Conservation (phyloP, 176 grass and related monocot species). For the Metroxylon sagu region DNA sequence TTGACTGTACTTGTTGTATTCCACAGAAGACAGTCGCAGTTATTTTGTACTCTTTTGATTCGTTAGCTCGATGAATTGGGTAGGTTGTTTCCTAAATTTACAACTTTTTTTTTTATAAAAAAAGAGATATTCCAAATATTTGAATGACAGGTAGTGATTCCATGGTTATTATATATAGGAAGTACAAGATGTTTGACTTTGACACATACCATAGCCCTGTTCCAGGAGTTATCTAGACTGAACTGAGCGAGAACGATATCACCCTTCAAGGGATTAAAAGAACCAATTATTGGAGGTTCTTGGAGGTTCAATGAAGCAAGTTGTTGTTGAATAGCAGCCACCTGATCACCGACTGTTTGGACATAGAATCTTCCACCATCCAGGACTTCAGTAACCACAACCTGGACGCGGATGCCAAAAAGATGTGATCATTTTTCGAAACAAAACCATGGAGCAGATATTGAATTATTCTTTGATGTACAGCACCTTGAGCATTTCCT, state of each 20-base stretch:
- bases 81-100: no score
- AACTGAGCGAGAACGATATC: conserved; percentile 86
- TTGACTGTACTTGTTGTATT: no score
- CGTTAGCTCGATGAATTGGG: no score
- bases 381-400: conserved; percentile 77
- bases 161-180: no score
- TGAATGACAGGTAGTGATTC: no score
- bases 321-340: conserved; percentile 73
- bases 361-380: conserved; percentile 92
- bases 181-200: not conserved
- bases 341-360: conserved; percentile 81
- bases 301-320: conserved; percentile 70
- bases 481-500: conserved; percentile 86
- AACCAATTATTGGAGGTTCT: conserved; percentile 76
- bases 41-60: no score
- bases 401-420: conserved; percentile 33
- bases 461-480: not conserved
- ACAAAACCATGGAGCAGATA: not conserved
- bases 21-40: no score
- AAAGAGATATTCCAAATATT: no score
- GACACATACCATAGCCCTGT: conserved; percentile 78
- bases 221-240: conserved; percentile 87
- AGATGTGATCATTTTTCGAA: conserved; percentile 3
- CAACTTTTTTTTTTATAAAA: no score
- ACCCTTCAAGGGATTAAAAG: conserved; percentile 86